Evolutionary conservation across 73 alveolate genomes (phyloP), one percentile per base, ranked within the genome.

Genomic region (Paramecium sexaurelia): DNA sequence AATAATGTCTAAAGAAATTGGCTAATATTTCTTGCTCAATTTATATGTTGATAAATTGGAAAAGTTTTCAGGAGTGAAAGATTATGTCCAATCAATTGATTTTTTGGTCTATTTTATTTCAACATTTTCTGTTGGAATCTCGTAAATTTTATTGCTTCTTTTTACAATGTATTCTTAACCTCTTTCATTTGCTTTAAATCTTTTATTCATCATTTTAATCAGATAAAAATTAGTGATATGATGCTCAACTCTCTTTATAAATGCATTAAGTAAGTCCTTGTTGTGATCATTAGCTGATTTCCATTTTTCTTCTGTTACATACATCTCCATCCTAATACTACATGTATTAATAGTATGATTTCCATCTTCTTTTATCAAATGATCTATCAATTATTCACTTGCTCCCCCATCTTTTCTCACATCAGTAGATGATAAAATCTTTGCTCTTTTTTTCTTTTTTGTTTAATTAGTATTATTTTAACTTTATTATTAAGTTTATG

Each of bases 281-380:
- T 92, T 87, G 32, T 45, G 47, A 29, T 33, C 33, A 57, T 51
- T 39, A 0, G 95, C 56, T 22, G 45, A 29, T 36, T 93, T 93
- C 94, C 98, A 95, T 73, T 92, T 94, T 6, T 55, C 83, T 66
- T 95, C 95, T 9, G 43, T 78, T 1, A 95, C 98, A 36, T 95
- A 95, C 33, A 95, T 75, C 61, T 95, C 98, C 45, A 94, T 66
- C 36, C 98, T 95, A 3, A 88, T 78, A 27, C 92, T 69, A 67
- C 92, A 61, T n/a, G 97, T 39, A 11, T 40, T 47, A 8, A 91
- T 45, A 61, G 24, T 43, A 88, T 61, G 68, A 69, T 68, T 41
- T 26, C 87, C 75, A 41, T 41, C 56, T 22, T 61, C 73, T 69
- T 88, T 41, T 9, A 69, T 43, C 22, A 88, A 15, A 40, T 17